These are phyloP conservation scores for Hyphodiscus hymeniophilus DNA, from an alignment of 495 filamentous ascomycete species.

Conservation along the genomic window DNA sequence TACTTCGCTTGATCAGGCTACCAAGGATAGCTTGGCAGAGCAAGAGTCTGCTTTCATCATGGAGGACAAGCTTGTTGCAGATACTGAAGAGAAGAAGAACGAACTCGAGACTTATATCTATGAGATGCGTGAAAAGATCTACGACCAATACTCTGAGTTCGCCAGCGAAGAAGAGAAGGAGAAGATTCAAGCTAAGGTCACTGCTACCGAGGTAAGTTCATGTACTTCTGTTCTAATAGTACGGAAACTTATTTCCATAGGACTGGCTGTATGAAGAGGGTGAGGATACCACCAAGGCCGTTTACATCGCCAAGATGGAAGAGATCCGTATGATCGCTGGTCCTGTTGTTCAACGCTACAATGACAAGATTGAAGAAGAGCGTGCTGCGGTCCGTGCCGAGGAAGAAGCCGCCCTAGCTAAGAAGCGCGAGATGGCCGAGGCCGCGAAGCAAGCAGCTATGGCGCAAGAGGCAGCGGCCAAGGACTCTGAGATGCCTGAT, in stretches of 20 bases:
- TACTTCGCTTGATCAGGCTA: slow-evolving; percentile 59
- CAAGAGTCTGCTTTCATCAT: slow-evolving; percentile 85
- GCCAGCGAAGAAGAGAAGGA: slow-evolving; percentile 88
- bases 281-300: slow-evolving; percentile 86
- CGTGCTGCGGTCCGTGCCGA: slow-evolving; percentile 66
- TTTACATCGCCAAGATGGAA: slow-evolving; percentile 90
- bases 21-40: slow-evolving; percentile 62
- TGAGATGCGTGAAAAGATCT: slow-evolving; percentile 86
- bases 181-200: slow-evolving; percentile 72
- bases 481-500: slow-evolving; percentile 52
- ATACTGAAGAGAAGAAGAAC: slow-evolving; percentile 99
- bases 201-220: slow-evolving; percentile 68
- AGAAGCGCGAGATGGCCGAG: slow-evolving; percentile 67
- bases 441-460: slow-evolving; percentile 44
- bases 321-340: slow-evolving; percentile 88
- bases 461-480: slow-evolving; percentile 32
- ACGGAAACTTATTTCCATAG: slow-evolving; percentile 34
- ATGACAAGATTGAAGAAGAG: slow-evolving; percentile 88
- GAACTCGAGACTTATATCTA: slow-evolving; percentile 97
- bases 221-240: slow-evolving; percentile 5
- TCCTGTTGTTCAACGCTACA: slow-evolving; percentile 88
- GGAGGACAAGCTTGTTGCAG: slow-evolving; percentile 97
- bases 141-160: slow-evolving; percentile 81
- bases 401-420: slow-evolving; percentile 74
- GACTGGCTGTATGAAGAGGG: slow-evolving; percentile 99